These are phyloP conservation scores for Protomyces macrosporus DNA, from an alignment of 1,139 yeast genomes.

Conservation along the genomic window DNA sequence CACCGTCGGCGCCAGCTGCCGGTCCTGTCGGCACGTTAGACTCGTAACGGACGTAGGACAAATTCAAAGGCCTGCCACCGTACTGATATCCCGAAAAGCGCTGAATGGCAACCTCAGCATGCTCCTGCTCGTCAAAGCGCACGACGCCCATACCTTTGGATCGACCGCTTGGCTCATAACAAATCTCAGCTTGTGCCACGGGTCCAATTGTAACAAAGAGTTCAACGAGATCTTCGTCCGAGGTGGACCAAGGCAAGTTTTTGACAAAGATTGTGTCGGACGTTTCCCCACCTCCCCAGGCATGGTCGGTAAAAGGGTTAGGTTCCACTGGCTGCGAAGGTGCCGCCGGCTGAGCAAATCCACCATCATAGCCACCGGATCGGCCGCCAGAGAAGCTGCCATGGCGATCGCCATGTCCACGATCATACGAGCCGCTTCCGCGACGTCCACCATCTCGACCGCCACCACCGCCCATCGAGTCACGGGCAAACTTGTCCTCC, in stretches of 20 bases:
- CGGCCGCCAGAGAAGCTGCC: constrained; percentile 22
- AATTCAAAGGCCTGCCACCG: constrained; percentile 32
- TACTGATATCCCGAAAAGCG: constrained; percentile 38
- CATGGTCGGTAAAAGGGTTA: constrained; percentile 57
- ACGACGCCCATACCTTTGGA: constrained; percentile 84
- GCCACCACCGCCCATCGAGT: constrained; percentile 29
- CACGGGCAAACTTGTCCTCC: constrained; percentile 32
- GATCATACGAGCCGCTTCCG: constrained; percentile 29
- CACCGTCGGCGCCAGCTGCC: background rate
- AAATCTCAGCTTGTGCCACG: constrained; percentile 73
- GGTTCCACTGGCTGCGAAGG: constrained; percentile 33
- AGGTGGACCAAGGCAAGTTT: constrained; percentile 84
- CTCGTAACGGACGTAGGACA: constrained; percentile 33
- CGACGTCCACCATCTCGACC: constrained; percentile 31
- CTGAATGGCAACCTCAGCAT: constrained; percentile 68
- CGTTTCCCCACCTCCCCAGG: constrained; percentile 59
- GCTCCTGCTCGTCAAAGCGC: constrained; percentile 60
- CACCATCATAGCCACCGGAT: constrained; percentile 30
- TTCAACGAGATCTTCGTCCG: constrained; percentile 76
- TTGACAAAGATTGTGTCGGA: constrained; percentile 62
- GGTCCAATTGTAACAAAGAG: constrained; percentile 80
- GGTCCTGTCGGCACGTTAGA: constrained; percentile 18
- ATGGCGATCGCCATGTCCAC: constrained; percentile 6
- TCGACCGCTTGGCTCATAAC: constrained; percentile 58
- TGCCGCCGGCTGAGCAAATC: constrained; percentile 30